Base-by-base conservation (phyloP, 352 stramenopile species). In the Albugo candida region DNA sequence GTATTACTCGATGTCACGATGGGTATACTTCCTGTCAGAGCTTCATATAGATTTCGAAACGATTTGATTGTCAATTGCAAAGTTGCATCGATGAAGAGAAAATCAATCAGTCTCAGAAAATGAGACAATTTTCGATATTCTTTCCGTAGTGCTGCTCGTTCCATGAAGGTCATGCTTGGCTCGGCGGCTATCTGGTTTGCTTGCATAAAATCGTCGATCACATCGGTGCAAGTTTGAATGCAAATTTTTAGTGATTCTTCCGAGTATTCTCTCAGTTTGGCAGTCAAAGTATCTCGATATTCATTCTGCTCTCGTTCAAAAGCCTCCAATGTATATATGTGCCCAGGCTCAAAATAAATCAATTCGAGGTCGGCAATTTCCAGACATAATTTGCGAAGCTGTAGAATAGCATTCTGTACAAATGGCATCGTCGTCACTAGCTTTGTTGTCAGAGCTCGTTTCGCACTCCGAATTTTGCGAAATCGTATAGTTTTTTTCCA, bases 111-210 rank as follows among this genome's bases (percentile, higher is more conserved):
- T 0, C 84, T 75, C 11, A 97, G 48, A 50, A 97, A 97, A 36
- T 88, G 85, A 1, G 84, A 95, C 16, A 97, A 58, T 36, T 69
- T 84, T 4, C 81, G 78, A 52, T 88, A 97, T 45, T 97, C 82
- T 37, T 86, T 88, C 2, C 88, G 74, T 36, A 97, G 52, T 2
- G 80, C 76, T 1, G 91, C 88, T 14, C 85, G 65, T 58, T 97
- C 89, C 88, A 97, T 97, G 56, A 97, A 97, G 5, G 86, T 97
- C 88, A 97, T 96, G 41, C 92, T 94, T 59, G 94, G 82, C 41
- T 95, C 81, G 0, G 83, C 65, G 0, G 81, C 75, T 56, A 97
- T 97, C 38, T 92, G 87, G 64, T 97, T 96, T 11, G 63, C 58
- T 31, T 65, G 65, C 17, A 97, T 63, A 43, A 97, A 97, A 13